These are phyloP conservation scores for Alternaria sp. DNA, from an alignment of 2,329 filamentous ascomycete species.

Conservation along the genomic window DNA sequence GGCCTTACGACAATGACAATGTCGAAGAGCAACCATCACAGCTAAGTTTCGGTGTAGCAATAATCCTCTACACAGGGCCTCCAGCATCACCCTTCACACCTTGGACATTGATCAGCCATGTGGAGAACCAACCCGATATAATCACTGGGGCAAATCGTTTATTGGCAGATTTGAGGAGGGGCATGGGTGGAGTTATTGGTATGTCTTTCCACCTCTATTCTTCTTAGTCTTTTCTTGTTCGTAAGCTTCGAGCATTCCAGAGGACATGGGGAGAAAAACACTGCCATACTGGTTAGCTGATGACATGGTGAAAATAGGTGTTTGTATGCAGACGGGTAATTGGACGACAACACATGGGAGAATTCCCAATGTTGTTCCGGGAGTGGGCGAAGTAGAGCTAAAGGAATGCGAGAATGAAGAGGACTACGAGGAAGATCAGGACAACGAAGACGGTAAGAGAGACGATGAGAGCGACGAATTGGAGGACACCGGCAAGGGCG, in stretches of 20 bases:
- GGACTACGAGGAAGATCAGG: neutral
- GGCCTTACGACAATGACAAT: neutral
- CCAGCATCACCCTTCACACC: neutral
- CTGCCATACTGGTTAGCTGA: neutral
- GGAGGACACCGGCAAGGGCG: neutral
- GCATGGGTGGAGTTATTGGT: neutral
- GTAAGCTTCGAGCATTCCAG: neutral
- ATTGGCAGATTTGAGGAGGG: neutral
- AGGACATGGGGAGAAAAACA: neutral
- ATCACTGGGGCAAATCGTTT: neutral
- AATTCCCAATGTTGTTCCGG: neutral
- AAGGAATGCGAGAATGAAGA: neutral
- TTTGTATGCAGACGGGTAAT: neutral
- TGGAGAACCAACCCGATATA: neutral
- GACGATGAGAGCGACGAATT: neutral
- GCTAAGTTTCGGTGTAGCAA: neutral
- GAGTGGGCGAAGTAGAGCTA: neutral
- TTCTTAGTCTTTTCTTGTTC: no score
- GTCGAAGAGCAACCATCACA: neutral
- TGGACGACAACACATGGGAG: neutral
- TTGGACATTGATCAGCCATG: neutral
- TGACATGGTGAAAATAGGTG: neutral
- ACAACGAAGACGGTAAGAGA: neutral
- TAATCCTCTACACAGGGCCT: conserved; percentile 4
- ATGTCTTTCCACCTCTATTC: neutral